A percentile compares a stretch with the other conserved stretches of the same genome.
phyloP scores from a whole-genome alignment of 768 basidiomycete genomes.

The Gyrodon lividus region DNA sequence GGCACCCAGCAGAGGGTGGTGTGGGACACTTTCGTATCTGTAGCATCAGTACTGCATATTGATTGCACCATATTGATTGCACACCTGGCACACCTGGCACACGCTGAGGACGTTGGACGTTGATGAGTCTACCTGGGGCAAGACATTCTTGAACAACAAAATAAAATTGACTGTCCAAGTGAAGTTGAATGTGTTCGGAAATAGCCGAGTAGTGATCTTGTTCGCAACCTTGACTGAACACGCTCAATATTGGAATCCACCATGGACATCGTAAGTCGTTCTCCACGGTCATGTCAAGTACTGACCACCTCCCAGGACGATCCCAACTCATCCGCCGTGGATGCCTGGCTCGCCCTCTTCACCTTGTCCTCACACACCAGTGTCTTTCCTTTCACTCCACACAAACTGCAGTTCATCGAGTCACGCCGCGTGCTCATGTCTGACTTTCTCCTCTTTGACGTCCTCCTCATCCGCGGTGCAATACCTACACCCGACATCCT shows the following conservation, averaged over 20 bases:
- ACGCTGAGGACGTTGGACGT: no score
- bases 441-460: constrained; percentile 71
- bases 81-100: no score
- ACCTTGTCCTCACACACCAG: constrained; percentile 38
- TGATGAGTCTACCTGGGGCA: no score
- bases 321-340: constrained; percentile 12
- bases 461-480: constrained; percentile 64
- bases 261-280: constrained; percentile 30
- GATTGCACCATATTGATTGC: no score
- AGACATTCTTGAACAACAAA: no score
- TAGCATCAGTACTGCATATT: no score
- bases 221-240: no score
- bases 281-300: not conserved
- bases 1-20: no score
- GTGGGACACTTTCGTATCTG: no score
- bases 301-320: constrained; percentile 16
- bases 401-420: constrained; percentile 56
- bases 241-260: no score
- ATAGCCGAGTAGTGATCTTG: no score
- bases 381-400: constrained; percentile 59
- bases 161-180: no score
- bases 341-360: constrained; percentile 40
- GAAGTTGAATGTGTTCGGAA: constrained; percentile 7
- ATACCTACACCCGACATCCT: constrained; percentile 56
- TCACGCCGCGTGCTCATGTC: constrained; percentile 58